Evolutionary conservation across 345 rosid species (phyloP).

Genomic region (Eucalyptus cloeziana): DNA sequence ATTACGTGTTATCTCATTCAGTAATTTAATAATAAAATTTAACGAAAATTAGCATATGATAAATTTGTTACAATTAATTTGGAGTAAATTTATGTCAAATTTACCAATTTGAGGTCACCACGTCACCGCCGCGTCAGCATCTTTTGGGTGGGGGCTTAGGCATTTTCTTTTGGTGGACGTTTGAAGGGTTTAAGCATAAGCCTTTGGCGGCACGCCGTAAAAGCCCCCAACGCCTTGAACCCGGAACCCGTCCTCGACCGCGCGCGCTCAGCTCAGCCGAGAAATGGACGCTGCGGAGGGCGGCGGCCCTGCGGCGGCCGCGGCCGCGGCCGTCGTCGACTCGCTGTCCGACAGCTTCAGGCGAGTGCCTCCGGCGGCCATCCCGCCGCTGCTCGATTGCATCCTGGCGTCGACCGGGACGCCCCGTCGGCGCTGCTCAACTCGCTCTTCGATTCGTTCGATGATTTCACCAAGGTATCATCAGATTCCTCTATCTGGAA

Average conservation of each 20-base stretch:
- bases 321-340: slow-evolving; percentile 24
- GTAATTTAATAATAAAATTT: no score
- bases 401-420: slow-evolving; percentile 54
- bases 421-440: slow-evolving; percentile 45
- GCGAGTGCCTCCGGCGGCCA: slow-evolving; percentile 51
- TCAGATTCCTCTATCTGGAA: not conserved
- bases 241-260: not conserved
- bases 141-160: not conserved
- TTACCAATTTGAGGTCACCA: not conserved
- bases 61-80: no score
- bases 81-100: no score
- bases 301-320: slow-evolving; percentile 8
- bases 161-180: not conserved
- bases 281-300: not conserved
- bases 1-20: rapidly evolving
- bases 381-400: slow-evolving; percentile 82
- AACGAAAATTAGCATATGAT: no score
- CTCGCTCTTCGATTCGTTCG: slow-evolving; percentile 32
- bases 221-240: not conserved
- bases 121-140: not conserved
- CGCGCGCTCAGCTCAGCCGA: not conserved
- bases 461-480: slow-evolving; percentile 14
- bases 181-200: not conserved
- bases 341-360: slow-evolving; percentile 51
- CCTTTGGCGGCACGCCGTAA: not conserved